phyloP scores from a whole-genome alignment of 2,329 filamentous ascomycete species.

The Hansfordia pulvinata region DNA sequence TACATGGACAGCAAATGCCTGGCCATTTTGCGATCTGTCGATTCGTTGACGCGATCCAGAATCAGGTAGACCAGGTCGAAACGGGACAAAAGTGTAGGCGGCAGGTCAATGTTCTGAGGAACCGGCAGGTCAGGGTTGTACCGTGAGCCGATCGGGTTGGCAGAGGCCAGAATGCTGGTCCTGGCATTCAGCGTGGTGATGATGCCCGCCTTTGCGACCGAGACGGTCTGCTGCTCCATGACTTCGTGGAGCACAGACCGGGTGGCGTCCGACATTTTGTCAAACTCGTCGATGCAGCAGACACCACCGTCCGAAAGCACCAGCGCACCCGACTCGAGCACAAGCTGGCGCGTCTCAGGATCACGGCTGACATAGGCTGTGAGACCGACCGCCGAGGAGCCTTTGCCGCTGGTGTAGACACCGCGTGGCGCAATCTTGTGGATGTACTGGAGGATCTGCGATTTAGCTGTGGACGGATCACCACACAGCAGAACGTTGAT shows the following conservation, averaged over 20 bases:
- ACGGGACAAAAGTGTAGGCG: constrained; percentile 84
- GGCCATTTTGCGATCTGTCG: constrained; percentile 74
- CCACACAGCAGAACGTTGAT: constrained; percentile 96
- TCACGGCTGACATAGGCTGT: constrained; percentile 73
- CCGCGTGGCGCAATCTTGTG: constrained; percentile 92
- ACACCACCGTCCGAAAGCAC: constrained; percentile 72
- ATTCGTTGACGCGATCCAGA: constrained; percentile 85
- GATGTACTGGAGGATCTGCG: constrained; percentile 84
- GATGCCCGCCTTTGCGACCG: constrained; percentile 82
- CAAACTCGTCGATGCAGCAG: constrained; percentile 76
- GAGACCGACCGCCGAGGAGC: constrained; percentile 68
- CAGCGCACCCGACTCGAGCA: constrained; percentile 66
- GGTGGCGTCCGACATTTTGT: constrained; percentile 73
- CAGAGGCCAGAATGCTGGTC: constrained; percentile 90
- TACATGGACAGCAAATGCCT: constrained; percentile 95
- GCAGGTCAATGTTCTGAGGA: constrained; percentile 94
- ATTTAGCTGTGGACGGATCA: constrained; percentile 94
- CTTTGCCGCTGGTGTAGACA: constrained; percentile 72
- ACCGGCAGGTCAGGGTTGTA: constrained; percentile 95
- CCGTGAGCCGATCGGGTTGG: constrained; percentile 94
- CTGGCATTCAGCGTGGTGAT: constrained; percentile 93
- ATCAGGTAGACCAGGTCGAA: constrained; percentile 97
- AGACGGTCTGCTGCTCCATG: constrained; percentile 80
- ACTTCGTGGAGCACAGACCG: constrained; percentile 76
- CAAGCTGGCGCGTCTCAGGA: constrained; percentile 66